Conservation (phyloP, 768 basidiomycete genomes). For the Tulasnella sp. region DNA sequence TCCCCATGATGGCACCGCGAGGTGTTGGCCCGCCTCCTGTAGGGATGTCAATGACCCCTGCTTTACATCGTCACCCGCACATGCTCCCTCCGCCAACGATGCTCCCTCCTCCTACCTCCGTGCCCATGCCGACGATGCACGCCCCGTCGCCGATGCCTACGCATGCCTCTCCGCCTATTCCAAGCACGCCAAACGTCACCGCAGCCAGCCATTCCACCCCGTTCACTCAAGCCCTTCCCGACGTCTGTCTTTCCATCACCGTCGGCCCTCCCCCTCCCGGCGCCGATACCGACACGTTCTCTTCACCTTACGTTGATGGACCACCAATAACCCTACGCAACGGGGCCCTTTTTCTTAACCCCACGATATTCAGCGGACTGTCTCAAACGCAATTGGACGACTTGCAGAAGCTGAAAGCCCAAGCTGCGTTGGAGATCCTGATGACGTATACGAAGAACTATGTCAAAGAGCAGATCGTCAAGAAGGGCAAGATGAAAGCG, state of each 20-base stretch:
- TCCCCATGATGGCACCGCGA: not conserved
- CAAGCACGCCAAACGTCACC: not conserved
- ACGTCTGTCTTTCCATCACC: conserved; percentile 65
- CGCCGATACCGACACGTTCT: conserved; percentile 42
- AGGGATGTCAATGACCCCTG: conserved; percentile 1
- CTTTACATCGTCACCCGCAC: conserved; percentile 3
- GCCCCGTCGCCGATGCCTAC: conserved; percentile 18
- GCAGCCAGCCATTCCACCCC: conserved; percentile 15
- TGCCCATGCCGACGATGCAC: not conserved
- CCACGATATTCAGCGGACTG: conserved; percentile 70
- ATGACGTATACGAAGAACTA: conserved; percentile 78
- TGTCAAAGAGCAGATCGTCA: conserved; percentile 59
- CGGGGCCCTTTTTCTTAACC: conserved; percentile 73
- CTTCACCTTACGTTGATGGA: conserved; percentile 27
- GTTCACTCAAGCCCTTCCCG: conserved; percentile 27
- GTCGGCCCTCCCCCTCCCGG: conserved; percentile 51
- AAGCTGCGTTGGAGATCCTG: conserved; percentile 67
- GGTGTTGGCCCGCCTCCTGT: not conserved
- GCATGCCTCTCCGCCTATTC: conserved; percentile 17
- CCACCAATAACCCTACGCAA: conserved; percentile 74
- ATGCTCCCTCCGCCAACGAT: conserved; percentile 2
- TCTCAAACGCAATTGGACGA: conserved; percentile 60
- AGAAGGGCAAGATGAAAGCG: conserved; percentile 21
- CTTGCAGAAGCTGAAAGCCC: conserved; percentile 68
- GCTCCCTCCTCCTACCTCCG: not conserved